These are phyloP conservation scores for Coccomyxa subellipsoidea DNA, from an alignment of 163 green algal species.

Conservation along the genomic window DNA sequence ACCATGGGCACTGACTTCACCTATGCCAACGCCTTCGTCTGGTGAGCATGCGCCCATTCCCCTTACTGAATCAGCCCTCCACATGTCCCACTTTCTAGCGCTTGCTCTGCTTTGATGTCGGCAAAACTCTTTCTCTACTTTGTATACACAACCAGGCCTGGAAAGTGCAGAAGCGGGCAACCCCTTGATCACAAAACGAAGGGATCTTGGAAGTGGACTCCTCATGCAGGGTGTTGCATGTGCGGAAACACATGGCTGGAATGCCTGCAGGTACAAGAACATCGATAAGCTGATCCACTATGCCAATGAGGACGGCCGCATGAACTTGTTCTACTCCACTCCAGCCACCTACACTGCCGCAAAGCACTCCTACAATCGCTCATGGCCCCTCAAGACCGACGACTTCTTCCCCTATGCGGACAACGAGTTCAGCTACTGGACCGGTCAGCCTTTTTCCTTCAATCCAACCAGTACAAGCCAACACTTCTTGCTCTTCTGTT, in stretches of 20 bases:
- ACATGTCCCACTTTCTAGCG: too few species aligned
- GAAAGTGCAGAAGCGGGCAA: too few species aligned
- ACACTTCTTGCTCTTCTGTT: too few species aligned
- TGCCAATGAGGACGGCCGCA: constrained; percentile 58
- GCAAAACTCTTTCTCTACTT: too few species aligned
- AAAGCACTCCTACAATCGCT: constrained; percentile 59
- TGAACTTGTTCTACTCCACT: constrained; percentile 85
- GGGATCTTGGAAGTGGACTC: background rate
- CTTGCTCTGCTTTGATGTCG: too few species aligned
- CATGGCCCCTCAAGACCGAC: constrained; percentile 75
- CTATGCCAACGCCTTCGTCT: constrained; percentile 63
- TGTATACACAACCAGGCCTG: too few species aligned
- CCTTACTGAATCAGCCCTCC: background rate
- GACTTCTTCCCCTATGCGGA: constrained; percentile 94
- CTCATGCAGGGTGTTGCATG: background rate
- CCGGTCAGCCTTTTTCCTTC: constrained; percentile 38
- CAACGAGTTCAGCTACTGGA: constrained; percentile 80
- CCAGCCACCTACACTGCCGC: constrained; percentile 66
- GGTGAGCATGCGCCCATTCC: background rate
- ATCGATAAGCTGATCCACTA: constrained; percentile 84
- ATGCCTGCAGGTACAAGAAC: constrained; percentile 71
- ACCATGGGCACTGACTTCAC: constrained; percentile 82
- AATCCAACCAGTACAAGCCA: background rate
- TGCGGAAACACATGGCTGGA: too few species aligned
- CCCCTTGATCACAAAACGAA: too few species aligned